Percentiles rank a stretch among this genome's conserved stretches.
phyloP scores from a whole-genome alignment of 208 protist genomes.

The Wallacemonas collosoma region DNA sequence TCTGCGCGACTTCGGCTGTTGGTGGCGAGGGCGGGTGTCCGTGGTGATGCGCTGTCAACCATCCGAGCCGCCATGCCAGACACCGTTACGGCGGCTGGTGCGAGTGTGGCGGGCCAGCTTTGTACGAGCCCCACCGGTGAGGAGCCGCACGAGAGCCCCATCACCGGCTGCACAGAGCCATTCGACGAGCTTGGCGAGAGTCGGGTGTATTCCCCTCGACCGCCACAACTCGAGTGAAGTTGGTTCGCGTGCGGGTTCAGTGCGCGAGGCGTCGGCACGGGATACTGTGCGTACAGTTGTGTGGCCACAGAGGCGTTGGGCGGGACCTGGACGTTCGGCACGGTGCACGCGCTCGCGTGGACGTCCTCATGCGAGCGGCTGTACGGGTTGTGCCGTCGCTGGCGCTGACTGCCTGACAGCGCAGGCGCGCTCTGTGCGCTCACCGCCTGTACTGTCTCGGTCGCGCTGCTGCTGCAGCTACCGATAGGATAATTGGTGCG shows the following conservation, averaged over 20 bases:
- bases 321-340: slow-evolving; percentile 1
- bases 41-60: not conserved
- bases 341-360: not conserved
- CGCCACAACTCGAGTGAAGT: not conserved
- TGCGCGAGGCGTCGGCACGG: not conserved
- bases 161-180: not conserved
- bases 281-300: not conserved
- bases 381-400: slow-evolving; percentile 12
- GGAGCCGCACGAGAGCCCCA: not conserved
- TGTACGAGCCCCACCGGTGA: not conserved
- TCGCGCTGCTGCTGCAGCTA: no score
- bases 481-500: no score
- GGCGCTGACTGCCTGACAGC: not conserved
- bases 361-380: slow-evolving; percentile 2
- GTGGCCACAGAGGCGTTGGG: not conserved
- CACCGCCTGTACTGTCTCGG: not conserved
- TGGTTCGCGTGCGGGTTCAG: not conserved
- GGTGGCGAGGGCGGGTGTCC: not conserved
- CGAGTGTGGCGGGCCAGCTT: not conserved
- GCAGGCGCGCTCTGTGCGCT: not conserved
- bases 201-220: not conserved
- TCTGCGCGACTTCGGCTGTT: not conserved
- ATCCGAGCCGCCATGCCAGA: not conserved
- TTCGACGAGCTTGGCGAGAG: not conserved
- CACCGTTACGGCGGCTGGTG: not conserved